These are phyloP conservation scores for Globisporangium sylvaticum DNA, from an alignment of 352 stramenopile genomes.

Conservation along the genomic window DNA sequence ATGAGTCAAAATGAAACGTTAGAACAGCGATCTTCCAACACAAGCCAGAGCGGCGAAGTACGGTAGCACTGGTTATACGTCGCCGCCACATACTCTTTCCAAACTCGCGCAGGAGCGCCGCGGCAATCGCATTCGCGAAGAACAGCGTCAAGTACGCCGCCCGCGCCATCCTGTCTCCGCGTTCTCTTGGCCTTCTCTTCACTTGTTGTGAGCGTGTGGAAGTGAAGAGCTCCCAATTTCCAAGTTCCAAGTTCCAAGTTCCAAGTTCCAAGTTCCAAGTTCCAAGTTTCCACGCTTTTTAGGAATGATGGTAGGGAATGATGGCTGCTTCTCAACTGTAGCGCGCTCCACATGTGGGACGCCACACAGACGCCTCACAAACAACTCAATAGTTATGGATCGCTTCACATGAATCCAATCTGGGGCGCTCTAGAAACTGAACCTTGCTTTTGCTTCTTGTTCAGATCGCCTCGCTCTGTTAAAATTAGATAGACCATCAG, in stretches of 20 bases:
- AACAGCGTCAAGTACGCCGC: slow-evolving; percentile 61
- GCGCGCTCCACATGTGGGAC: no score
- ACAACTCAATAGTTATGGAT: no score
- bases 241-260: background rate
- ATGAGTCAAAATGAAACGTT: background rate
- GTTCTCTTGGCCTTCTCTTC: background rate
- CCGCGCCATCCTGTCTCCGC: slow-evolving; percentile 18
- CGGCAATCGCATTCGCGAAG: slow-evolving; percentile 52
- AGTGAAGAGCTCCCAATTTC: background rate
- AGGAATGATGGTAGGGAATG: slow-evolving; percentile 12
- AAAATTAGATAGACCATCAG: background rate
- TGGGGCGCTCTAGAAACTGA: background rate
- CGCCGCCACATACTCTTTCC: slow-evolving; percentile 34
- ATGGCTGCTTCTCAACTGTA: background rate
- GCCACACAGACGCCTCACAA: no score
- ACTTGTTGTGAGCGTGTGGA: background rate
- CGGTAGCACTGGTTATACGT: background rate
- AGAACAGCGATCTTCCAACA: background rate
- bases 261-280: background rate
- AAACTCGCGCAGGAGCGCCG: slow-evolving; percentile 55
- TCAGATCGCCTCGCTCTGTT: no score
- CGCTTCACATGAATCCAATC: background rate
- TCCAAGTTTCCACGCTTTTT: background rate
- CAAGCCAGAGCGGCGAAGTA: background rate
- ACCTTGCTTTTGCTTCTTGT: no score